Evolutionary conservation across 768 basidiomycete species (phyloP).

Genomic region (Hemileccinum impolitum): DNA sequence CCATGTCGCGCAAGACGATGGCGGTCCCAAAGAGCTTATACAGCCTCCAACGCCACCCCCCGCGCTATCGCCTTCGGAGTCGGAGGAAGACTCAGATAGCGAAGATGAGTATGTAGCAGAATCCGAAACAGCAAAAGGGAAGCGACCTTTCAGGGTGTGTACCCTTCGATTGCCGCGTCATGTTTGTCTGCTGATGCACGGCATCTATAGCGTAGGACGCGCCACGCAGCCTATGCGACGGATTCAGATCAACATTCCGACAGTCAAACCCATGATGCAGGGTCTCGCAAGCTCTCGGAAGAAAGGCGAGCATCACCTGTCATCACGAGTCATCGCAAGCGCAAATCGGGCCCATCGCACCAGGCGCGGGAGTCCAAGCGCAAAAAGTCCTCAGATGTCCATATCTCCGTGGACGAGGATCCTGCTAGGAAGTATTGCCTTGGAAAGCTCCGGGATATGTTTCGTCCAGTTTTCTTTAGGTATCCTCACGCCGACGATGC

Average conservation of each 20-base stretch:
- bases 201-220: slow-evolving; percentile 41
- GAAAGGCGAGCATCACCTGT: slow-evolving; percentile 21
- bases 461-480: slow-evolving; percentile 65
- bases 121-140: slow-evolving; percentile 29
- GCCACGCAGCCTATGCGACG: slow-evolving; percentile 37
- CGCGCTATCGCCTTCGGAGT: slow-evolving; percentile 39
- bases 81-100: slow-evolving; percentile 50
- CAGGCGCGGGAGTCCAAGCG: slow-evolving; percentile 43
- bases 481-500: slow-evolving; percentile 57
- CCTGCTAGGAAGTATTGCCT: slow-evolving; percentile 78
- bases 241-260: slow-evolving; percentile 44
- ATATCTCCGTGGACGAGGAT: slow-evolving; percentile 52
- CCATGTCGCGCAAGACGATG: slow-evolving; percentile 18
- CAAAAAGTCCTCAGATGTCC: slow-evolving; percentile 42
- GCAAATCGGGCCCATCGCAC: slow-evolving; percentile 46
- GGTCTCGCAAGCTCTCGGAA: slow-evolving; percentile 20
- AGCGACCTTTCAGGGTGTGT: slow-evolving; percentile 45
- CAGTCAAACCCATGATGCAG: slow-evolving; percentile 12
- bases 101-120: slow-evolving; percentile 73
- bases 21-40: slow-evolving; percentile 15
- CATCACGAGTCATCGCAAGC: slow-evolving; percentile 41
- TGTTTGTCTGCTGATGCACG: slow-evolving; percentile 11
- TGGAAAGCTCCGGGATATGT: slow-evolving; percentile 68
- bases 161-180: slow-evolving; percentile 7
- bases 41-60: slow-evolving; percentile 28